Evolutionary conservation across 1,284 basidiomycete species (phyloP).

Genomic region (Anthracocystis walkeri): DNA sequence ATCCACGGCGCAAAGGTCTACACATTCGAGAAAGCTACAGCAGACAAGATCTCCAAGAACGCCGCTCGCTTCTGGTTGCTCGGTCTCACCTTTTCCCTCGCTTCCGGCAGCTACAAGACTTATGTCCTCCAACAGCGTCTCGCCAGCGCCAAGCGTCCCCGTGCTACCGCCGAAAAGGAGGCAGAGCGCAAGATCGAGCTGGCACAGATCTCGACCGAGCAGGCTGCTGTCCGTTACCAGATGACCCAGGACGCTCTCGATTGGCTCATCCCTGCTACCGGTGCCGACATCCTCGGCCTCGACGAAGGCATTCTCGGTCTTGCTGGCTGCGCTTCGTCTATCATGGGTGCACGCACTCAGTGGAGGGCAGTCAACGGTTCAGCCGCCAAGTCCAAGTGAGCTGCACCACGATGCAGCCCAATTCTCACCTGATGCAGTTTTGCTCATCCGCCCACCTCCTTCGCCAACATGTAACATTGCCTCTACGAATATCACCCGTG

Average conservation of each 20-base stretch:
- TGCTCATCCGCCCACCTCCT: background rate
- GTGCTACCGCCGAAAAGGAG: constrained; percentile 76
- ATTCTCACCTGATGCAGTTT: too few relatives aligned
- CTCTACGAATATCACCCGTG: constrained; percentile 12
- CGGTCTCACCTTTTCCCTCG: constrained; percentile 72
- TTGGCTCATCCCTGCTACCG: constrained; percentile 88
- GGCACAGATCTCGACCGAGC: constrained; percentile 77
- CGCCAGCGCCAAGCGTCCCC: constrained; percentile 52
- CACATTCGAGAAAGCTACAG: constrained; percentile 74
- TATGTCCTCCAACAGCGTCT: constrained; percentile 63
- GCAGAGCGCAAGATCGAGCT: constrained; percentile 77
- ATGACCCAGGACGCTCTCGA: constrained; percentile 84
- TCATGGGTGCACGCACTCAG: constrained; percentile 67
- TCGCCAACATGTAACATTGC: constrained; percentile 7
- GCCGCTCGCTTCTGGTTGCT: constrained; percentile 91
- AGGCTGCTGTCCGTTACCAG: constrained; percentile 78
- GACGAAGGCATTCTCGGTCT: constrained; percentile 79
- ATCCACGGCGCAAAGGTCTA: constrained; percentile 68
- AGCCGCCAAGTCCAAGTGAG: constrained; percentile 57
- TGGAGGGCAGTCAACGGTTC: constrained; percentile 68
- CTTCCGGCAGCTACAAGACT: constrained; percentile 66
- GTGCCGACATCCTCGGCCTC: constrained; percentile 80
- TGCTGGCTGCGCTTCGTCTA: constrained; percentile 62
- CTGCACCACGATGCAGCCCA: background rate
- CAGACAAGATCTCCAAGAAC: constrained; percentile 77